Conservation (phyloP, 1,284 basidiomycete genomes). For the Ganoderma meredithae region DNA sequence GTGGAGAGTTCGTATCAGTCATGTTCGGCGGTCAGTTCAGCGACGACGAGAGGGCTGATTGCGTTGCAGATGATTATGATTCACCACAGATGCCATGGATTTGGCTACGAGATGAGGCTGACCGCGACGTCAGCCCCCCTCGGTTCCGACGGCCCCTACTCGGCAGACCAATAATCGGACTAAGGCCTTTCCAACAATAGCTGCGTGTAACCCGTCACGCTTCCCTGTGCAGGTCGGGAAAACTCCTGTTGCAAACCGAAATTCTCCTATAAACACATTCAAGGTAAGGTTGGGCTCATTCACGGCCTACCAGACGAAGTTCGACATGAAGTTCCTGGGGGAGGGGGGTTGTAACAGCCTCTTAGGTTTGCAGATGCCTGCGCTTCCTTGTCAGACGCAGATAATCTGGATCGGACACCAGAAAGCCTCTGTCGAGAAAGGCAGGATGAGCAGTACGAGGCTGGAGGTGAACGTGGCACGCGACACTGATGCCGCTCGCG, state of each 20-base stretch:
- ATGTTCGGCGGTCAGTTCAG: constrained; percentile 15
- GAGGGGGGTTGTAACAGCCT: too few relatives aligned
- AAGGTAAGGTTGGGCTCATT: too few relatives aligned
- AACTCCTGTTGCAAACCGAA: background rate
- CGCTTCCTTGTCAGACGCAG: too few relatives aligned
- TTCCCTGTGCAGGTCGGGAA: background rate
- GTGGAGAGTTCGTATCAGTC: constrained; percentile 19
- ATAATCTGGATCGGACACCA: too few relatives aligned
- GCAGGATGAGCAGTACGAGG: too few relatives aligned
- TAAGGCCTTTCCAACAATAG: too few relatives aligned
- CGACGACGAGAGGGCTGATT: background rate
- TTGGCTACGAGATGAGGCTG: background rate
- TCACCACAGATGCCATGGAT: background rate
- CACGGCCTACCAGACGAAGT: too few relatives aligned
- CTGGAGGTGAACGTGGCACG: too few relatives aligned
- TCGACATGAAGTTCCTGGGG: too few relatives aligned
- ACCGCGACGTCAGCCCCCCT: constrained; percentile 1
- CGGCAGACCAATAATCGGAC: background rate
- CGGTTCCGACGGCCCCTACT: constrained; percentile 3
- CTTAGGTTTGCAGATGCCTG: too few relatives aligned
- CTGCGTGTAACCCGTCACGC: background rate
- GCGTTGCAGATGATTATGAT: background rate
- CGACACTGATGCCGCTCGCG: too few relatives aligned
- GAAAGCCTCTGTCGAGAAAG: too few relatives aligned
- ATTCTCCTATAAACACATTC: background rate